phyloP scores from a whole-genome alignment of 2,329 filamentous ascomycete species.

The Colletotrichum sp. region DNA sequence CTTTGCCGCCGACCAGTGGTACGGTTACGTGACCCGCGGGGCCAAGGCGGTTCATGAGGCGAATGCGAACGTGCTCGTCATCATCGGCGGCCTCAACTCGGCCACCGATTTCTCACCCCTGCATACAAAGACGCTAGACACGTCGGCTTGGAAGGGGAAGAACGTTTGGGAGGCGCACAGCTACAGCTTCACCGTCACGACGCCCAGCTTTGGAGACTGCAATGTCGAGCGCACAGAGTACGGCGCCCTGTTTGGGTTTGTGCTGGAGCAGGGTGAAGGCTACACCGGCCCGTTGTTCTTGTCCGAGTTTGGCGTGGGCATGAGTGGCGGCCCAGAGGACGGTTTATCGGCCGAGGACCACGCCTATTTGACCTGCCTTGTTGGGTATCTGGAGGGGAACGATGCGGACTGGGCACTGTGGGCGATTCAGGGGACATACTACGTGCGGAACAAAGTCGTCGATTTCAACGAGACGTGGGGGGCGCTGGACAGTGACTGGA shows the following conservation, averaged over 20 bases:
- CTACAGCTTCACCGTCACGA: conserved; percentile 60
- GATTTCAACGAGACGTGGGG: conserved; percentile 61
- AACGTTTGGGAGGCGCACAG: conserved; percentile 66
- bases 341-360: conserved; percentile 50
- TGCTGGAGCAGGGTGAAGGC: conserved; percentile 49
- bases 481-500: conserved; percentile 48
- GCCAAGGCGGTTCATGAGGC: conserved; percentile 54
- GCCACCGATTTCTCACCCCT: conserved; percentile 57
- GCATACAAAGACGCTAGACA: conserved; percentile 44
- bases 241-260: conserved; percentile 55
- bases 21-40: conserved; percentile 50
- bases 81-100: conserved; percentile 60
- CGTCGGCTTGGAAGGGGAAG: conserved; percentile 51
- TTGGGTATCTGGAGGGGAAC: conserved; percentile 57
- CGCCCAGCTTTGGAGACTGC: conserved; percentile 47
- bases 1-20: conserved; percentile 55
- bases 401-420: conserved; percentile 66
- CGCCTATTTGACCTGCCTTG: conserved; percentile 56
- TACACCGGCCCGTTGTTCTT: conserved; percentile 62
- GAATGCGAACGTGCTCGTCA: conserved; percentile 57
- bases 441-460: conserved; percentile 54
- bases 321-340: conserved; percentile 43
- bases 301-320: conserved; percentile 64
- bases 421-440: conserved; percentile 65
- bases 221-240: conserved; percentile 45